A percentile compares a stretch with the other conserved stretches of the same genome.
Conservation (phyloP, 2,329 filamentous ascomycete species). For the Camillea tinctor region DNA sequence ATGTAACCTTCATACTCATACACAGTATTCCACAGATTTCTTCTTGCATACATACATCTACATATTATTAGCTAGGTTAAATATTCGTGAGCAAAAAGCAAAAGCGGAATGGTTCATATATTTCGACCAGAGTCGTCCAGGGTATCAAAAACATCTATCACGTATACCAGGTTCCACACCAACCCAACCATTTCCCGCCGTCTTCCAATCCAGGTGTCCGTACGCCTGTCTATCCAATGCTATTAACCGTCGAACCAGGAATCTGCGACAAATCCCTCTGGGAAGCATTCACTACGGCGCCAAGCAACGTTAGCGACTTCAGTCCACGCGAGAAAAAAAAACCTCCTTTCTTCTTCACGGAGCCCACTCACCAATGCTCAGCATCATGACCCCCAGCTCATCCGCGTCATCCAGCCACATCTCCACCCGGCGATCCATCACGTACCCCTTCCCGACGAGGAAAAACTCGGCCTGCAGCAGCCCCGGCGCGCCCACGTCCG, state of each 20-base stretch:
- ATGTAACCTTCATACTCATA: too few species aligned
- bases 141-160: neutral
- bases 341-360: too few species aligned
- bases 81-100: too few species aligned
- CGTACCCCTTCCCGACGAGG: constrained; percentile 27
- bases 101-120: neutral
- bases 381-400: constrained; percentile 40
- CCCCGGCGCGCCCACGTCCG: constrained; percentile 7
- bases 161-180: neutral
- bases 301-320: neutral
- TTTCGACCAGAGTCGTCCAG: neutral
- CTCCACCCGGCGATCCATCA: constrained; percentile 34
- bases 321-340: too few species aligned
- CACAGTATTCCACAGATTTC: too few species aligned
- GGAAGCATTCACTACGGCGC: constrained; percentile 1
- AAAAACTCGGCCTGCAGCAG: constrained; percentile 34
- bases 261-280: neutral
- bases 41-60: too few species aligned
- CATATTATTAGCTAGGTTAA: too few species aligned
- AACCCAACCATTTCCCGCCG: too few species aligned
- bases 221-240: neutral
- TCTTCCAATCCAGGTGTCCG: too few species aligned
- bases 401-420: constrained; percentile 42
- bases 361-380: constrained; percentile 32
- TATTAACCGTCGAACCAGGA: neutral